phyloP scores from a whole-genome alignment of 352 stramenopile species.

The Pythium periplocum region DNA sequence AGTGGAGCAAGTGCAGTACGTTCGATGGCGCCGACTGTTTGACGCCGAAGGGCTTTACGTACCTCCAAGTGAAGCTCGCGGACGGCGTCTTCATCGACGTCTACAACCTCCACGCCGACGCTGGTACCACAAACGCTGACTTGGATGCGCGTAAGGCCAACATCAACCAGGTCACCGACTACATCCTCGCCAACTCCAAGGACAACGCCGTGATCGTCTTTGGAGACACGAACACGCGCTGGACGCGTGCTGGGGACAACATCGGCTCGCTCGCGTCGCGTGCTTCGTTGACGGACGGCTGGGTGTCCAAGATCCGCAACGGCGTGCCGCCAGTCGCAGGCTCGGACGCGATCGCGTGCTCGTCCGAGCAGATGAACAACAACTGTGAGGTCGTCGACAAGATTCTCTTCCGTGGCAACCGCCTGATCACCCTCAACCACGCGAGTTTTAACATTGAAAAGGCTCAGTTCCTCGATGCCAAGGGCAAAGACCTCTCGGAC shows the following conservation, averaged over 20 bases:
- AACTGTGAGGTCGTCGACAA: constrained; percentile 56
- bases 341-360: constrained; percentile 31
- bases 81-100: constrained; percentile 36
- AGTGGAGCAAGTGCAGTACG: constrained; percentile 41
- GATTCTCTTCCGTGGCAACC: constrained; percentile 49
- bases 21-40: constrained; percentile 43
- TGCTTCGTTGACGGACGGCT: constrained; percentile 35
- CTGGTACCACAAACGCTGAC: constrained; percentile 24
- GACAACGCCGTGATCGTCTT: constrained; percentile 44
- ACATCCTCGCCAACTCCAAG: constrained; percentile 34
- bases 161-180: constrained; percentile 39
- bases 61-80: constrained; percentile 32
- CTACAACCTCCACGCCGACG: constrained; percentile 52
- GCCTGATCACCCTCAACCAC: constrained; percentile 22
- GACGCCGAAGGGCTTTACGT: constrained; percentile 52
- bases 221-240: constrained; percentile 52
- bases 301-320: constrained; percentile 36
- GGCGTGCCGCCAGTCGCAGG: constrained; percentile 24
- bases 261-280: constrained; percentile 23
- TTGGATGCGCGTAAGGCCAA: constrained; percentile 29
- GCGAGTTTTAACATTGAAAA: constrained; percentile 42
- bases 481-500: constrained; percentile 33
- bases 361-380: constrained; percentile 27
- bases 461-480: constrained; percentile 27
- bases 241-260: constrained; percentile 37